Evolutionary conservation across 305 asterid species (phyloP), one percentile per base, ranked within the genome.

Genomic region (Fraxinus angustifolia): DNA sequence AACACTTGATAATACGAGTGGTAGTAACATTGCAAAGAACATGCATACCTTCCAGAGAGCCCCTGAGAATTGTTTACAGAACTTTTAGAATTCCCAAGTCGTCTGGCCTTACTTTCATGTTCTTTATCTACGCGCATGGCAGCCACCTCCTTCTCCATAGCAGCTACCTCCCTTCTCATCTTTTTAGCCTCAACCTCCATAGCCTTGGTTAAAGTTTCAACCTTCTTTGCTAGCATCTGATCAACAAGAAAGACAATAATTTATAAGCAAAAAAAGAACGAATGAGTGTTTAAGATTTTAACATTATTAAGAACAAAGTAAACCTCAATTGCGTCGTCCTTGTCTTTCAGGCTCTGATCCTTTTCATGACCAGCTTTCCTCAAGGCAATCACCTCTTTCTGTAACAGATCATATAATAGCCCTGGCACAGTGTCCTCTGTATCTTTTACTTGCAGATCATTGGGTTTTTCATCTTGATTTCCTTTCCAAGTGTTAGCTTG

Each of bases 131-230:
- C 94, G 34, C 94, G 97, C 95, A 95, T 92, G 75, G 99, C 98
- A 81, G 97, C 94, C 80, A 96, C 99, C 91, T 96, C 99, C 90
- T 96, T 96, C 92, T 96, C 99, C 98, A 96, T 93, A 60, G 94
- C 95, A 87, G 99, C 93, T 73, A 94, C 99, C 88, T 96, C 99
- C 82, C 99, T 91, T 82, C 99, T 92, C 99, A 96, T 94, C 92
- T 94, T 96, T 83, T 92, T 96, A 68, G 99, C 99, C 87, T 96
- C 99, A 79, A 94, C 98, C 85, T 96, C 99, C 99, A 96, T 96
- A 35, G 99, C 99, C 86, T 94, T 94, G 6, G 98, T 92, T 90
- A 94, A 86, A 75, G 98, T 96, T 77, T 96, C 99, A n/a, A 96
- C 99, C 90, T 96, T 96, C 92, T 90, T 96, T 65, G 99, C 99